These are phyloP conservation scores for Trichoderma atrobrunneum DNA, from an alignment of 2,329 filamentous ascomycete genomes.

Conservation along the genomic window DNA sequence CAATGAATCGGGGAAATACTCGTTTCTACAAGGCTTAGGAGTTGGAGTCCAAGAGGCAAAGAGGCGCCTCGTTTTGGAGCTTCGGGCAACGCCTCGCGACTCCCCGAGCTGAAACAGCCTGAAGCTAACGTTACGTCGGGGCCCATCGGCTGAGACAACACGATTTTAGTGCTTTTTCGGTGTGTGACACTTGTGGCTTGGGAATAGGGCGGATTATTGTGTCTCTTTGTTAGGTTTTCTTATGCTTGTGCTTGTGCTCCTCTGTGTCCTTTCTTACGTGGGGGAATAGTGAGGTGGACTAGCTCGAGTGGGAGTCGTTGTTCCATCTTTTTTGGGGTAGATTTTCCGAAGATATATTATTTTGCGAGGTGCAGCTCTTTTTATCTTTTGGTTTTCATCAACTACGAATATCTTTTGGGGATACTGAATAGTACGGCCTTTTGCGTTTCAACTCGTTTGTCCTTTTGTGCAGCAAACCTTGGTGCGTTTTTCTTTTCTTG, in stretches of 20 bases:
- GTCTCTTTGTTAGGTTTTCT: background rate
- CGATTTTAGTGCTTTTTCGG: background rate
- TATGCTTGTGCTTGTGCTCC: background rate
- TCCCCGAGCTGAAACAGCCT: background rate
- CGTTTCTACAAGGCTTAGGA: background rate
- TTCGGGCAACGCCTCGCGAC: background rate
- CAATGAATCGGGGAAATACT: background rate
- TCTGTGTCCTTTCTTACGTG: background rate
- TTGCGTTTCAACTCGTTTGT: background rate
- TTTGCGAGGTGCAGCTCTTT: background rate
- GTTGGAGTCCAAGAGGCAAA: background rate
- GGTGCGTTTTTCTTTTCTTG: background rate
- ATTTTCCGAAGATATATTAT: background rate
- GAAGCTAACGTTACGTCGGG: conserved; percentile 13
- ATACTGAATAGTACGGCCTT: background rate
- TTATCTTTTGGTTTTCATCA: background rate
- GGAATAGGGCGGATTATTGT: background rate
- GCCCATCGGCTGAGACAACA: background rate
- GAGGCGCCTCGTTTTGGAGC: background rate
- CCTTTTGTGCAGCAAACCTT: background rate
- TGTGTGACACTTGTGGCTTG: background rate
- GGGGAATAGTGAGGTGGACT: background rate
- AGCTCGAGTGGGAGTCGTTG: background rate
- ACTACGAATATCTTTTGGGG: background rate
- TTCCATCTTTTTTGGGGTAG: background rate